phyloP scores from a whole-genome alignment of 2,329 filamentous ascomycete species.

The Colletotrichum spinosum region DNA sequence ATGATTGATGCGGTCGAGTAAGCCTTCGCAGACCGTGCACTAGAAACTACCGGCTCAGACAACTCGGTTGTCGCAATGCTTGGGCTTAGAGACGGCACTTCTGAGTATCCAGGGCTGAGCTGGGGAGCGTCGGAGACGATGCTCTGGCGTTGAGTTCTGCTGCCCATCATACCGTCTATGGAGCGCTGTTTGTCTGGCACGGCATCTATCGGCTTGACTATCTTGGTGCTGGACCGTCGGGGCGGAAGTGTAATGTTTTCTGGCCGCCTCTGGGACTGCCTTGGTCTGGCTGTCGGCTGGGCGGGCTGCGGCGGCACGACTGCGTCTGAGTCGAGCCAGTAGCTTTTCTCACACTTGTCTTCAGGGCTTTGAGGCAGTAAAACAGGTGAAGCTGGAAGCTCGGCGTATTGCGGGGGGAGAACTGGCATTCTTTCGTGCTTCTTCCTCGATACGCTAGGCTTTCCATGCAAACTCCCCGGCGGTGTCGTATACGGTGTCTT shows the following conservation, averaged over 20 bases:
- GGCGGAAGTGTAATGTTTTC: conserved; percentile 28
- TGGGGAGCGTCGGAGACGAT: conserved; percentile 18
- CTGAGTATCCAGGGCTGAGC: conserved; percentile 32
- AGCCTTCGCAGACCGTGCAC: conserved; percentile 47
- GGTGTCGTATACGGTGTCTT: conserved; percentile 35
- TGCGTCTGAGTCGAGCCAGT: neutral
- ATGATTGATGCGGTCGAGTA: conserved; percentile 45
- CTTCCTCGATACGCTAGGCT: conserved; percentile 16
- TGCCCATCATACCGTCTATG: conserved; percentile 27
- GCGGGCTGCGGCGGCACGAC: neutral
- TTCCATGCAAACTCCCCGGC: conserved; percentile 25
- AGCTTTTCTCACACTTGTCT: conserved; percentile 18
- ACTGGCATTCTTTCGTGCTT: conserved; percentile 14
- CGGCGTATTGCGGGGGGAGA: conserved; percentile 28
- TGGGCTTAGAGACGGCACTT: conserved; percentile 44
- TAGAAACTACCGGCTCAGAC: conserved; percentile 47
- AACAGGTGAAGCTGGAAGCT: conserved; percentile 27
- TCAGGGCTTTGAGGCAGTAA: conserved; percentile 22
- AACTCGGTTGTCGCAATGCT: conserved; percentile 47
- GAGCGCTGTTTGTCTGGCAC: conserved; percentile 14
- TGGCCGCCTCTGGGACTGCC: conserved; percentile 12
- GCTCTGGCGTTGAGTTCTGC: conserved; percentile 26
- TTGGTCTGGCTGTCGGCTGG: conserved; percentile 5
- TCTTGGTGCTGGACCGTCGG: conserved; percentile 18
- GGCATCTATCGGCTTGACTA: neutral